Percentiles rank a stretch among this genome's conserved stretches.
These are phyloP conservation scores for Daldinia decipiens DNA, from an alignment of 495 filamentous ascomycete genomes.

Conservation along the genomic window DNA sequence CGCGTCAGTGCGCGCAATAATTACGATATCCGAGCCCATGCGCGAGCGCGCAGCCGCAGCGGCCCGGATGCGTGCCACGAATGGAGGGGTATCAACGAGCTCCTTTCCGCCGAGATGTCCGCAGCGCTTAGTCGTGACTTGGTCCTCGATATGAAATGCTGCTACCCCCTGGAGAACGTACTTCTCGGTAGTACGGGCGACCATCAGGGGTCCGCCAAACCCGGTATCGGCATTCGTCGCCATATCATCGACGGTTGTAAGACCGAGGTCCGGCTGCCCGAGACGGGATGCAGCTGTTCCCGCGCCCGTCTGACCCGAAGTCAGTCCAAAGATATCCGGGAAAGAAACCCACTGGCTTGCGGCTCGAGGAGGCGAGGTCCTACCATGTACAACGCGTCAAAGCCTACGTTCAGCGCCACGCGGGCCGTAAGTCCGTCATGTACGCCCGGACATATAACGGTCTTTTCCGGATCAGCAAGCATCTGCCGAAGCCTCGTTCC, in stretches of 20 bases:
- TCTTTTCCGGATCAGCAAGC: constrained; percentile 48
- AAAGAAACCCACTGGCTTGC: background rate
- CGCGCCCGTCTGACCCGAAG: constrained; percentile 65
- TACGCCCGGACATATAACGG: constrained; percentile 73
- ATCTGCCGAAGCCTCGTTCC: constrained; percentile 54
- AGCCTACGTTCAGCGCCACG: constrained; percentile 69
- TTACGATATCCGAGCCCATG: constrained; percentile 66
- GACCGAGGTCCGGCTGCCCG: constrained; percentile 73
- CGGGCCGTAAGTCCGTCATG: constrained; percentile 77
- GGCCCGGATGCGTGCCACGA: constrained; percentile 64
- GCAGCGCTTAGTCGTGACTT: constrained; percentile 72
- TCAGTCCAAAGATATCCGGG: constrained; percentile 6
- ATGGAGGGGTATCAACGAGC: constrained; percentile 64
- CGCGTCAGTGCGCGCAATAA: constrained; percentile 76
- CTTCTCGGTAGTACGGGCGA: constrained; percentile 66
- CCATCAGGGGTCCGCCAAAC: constrained; percentile 70
- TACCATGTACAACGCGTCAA: constrained; percentile 76
- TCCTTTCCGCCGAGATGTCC: constrained; percentile 71
- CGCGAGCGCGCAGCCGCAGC: constrained; percentile 49
- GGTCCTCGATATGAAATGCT: constrained; percentile 78
- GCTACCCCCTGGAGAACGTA: constrained; percentile 76
- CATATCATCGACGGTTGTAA: constrained; percentile 73
- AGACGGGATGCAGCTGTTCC: constrained; percentile 71
- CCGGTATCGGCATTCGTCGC: constrained; percentile 71
- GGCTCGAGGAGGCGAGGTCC: background rate